phyloP scores from a whole-genome alignment of 257 asterid species.

The Jasminum sambac region DNA sequence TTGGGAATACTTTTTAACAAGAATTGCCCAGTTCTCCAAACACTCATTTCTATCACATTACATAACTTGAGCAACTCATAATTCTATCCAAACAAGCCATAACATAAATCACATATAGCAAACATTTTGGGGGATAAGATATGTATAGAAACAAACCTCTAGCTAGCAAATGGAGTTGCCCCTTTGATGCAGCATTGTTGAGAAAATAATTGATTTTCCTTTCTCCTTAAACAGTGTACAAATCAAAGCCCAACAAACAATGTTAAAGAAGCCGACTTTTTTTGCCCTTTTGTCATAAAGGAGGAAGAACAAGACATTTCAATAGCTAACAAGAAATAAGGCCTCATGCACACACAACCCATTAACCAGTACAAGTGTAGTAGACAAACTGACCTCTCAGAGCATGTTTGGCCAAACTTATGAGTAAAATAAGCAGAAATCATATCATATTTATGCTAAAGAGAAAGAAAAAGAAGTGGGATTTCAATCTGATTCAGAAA shows the following conservation, averaged over 20 bases:
- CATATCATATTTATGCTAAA: too few relatives aligned
- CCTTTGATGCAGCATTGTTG: too few relatives aligned
- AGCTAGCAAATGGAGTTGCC: too few relatives aligned
- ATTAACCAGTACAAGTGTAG: background rate
- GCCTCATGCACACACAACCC: constrained; percentile 23
- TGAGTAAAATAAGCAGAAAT: too few relatives aligned
- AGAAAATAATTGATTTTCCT: constrained; percentile 58
- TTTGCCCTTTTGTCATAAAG: constrained; percentile 27
- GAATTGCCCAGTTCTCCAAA: too few relatives aligned
- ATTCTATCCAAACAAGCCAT: background rate
- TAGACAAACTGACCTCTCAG: background rate
- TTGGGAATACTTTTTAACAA: too few relatives aligned
- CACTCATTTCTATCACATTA: constrained; percentile 1
- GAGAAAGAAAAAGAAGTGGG: constrained; percentile 40
- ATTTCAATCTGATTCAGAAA: constrained; percentile 33
- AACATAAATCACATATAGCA: constrained; percentile 23
- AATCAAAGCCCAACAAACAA: constrained; percentile 40
- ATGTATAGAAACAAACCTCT: too few relatives aligned
- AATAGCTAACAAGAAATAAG: constrained; percentile 27
- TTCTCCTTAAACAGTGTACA: constrained; percentile 52
- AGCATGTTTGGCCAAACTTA: background rate
- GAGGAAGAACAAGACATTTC: constrained; percentile 26
- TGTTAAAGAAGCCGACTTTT: constrained; percentile 20
- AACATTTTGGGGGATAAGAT: too few relatives aligned
- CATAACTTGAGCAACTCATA: too few relatives aligned